Evolutionary conservation across 768 basidiomycete species (phyloP), one percentile per base, ranked within the genome.

Genomic region (Boletellus ananiceps): DNA sequence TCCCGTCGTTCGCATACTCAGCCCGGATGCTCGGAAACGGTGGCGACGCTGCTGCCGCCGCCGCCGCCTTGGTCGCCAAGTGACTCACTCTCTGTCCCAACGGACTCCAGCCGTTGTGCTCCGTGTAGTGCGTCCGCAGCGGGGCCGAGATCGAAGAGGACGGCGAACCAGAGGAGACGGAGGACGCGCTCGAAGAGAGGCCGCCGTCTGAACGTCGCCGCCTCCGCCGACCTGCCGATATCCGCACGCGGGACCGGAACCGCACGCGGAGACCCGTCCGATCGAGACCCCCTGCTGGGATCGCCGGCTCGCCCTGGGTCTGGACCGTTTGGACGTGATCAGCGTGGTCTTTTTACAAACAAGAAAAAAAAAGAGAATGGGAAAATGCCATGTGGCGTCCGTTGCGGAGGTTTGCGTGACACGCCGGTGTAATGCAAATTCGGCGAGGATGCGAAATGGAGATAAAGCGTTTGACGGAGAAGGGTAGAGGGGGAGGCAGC

Each of bases 111-210:
- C 74, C 74, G 3, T 77, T 74, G 51, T 70, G 57, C 35, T 72
- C 74, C 43, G 78, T 74, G 48, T 81, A 68, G 52, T 73, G 76
- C 23, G 81, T 77, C 41, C 82, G 85, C 19, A 92, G 73, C 15
- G 89, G 90, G 1, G 78, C 89, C 34, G 88, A 91, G 54, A 92
- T 84, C 35, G 88, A 89, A 3, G 88, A 90, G 4, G 87, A 88
- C 4, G 77, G 78, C 1, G 88, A 88, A 37, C 77, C 74, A 6
- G 83, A 82, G 18, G 23, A 25, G 23, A 72, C 57, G 31, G 82
- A 79, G 16, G 73, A 71, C 4, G 23, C 23, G 23, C 23, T 25
- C 23, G 23, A 25, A 25, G 23, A 25, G 23, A 4, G 23, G 23
- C 23, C 23, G 6, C 43, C 59, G 32, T 61, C 61, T n/a, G 60